Evolutionary conservation across 228 moss, liverwort and hornwort species (phyloP), one percentile per base, ranked within the genome.

Genomic region (Sphagnum fallax): DNA sequence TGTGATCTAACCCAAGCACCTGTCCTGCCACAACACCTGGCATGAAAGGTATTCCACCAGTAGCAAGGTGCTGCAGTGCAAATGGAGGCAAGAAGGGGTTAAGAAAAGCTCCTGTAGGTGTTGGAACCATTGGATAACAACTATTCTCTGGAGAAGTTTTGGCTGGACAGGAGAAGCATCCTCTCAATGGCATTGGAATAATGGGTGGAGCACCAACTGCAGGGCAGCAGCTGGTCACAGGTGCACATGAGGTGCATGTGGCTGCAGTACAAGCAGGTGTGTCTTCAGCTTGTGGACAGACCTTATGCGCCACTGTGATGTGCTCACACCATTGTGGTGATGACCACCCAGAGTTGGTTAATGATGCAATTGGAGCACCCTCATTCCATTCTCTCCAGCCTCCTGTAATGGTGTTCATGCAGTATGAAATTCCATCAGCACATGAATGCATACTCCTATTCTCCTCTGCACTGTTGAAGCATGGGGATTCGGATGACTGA

Each of bases 361-460:
- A 71, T 63, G 66, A 66, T 53, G 62, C 78, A 11, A 78, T 76
- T 16, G 69, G 61, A 48, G 66, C 71, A 12, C 75, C 72, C 52
- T 91, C 92, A 75, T 73, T 81, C 95, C 95, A 95, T 63, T 86
- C 95, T 81, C 95, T 90, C 92, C 90, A 94, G 68, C 91, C 88
- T 70, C 79, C 82, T 81, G 81, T 65, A 70, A 52, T 69, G 75
- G 66, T 16, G 6, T 16, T 16, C 47, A 16, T 8, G 15, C 62
- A 62, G 15, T 47, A 4, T 47, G 62, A 47, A 16, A 16, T 32
- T 32, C 32, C 32, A 32, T 32, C 32, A 32, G 32, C 32, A 32
- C 32, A 32, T 32, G 32, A 32, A 32, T 32, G 32, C 32, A 32
- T 32, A 32, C 32, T 32, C 32, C 32, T 32, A 32, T 32, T 32